Evolutionary conservation across 2,329 filamentous ascomycete species (phyloP), one percentile per base, ranked within the genome.

Genomic region (Fusarium equiseti): DNA sequence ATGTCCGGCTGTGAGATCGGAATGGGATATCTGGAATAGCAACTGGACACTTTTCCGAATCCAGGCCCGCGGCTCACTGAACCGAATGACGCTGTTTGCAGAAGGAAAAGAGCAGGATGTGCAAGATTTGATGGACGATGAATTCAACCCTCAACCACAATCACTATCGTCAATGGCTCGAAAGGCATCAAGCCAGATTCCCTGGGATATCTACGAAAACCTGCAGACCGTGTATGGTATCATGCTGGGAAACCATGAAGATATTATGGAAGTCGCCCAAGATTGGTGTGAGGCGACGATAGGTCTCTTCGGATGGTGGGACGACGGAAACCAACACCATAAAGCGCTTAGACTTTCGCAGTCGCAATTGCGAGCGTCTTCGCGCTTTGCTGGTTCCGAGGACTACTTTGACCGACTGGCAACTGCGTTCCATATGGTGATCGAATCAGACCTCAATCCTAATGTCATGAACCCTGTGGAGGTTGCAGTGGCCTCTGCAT

Each of bases 281-380:
- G 95, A 98, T 79, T 98, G 95, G 95, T 90, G 95, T 54, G 95
- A 98, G 82, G 95, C 94, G 1, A 92, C 91, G 0, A 82, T 98
- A 64, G 92, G 91, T 3, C 83, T 98, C 52, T 90, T 95, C 32
- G 90, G 92, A 8, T 98, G 95, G 95, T 97, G 95, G 94, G 91
- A 97, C 77, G 93, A 96, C 66, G 88, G 88, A n/a, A 88, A 90
- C 64, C 79, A 78, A 69, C 84, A 79, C 52, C 81, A 80, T 63
- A 83, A 81, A 73, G 80, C 77, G 51, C 76, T 81, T 22, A 77
- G 79, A 61, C 74, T 83, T 38, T 82, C 83, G 15, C 81, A 82
- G 31, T 78, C 81, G n/a, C 79, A 81, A 68, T 66, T 85, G 40
- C 73, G 70, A 42, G 77, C 82, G 20, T 76, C 76, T 6, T 65